These are phyloP conservation scores for Pseudoturritis turrita DNA, from an alignment of 345 rosid species.

Conservation along the genomic window DNA sequence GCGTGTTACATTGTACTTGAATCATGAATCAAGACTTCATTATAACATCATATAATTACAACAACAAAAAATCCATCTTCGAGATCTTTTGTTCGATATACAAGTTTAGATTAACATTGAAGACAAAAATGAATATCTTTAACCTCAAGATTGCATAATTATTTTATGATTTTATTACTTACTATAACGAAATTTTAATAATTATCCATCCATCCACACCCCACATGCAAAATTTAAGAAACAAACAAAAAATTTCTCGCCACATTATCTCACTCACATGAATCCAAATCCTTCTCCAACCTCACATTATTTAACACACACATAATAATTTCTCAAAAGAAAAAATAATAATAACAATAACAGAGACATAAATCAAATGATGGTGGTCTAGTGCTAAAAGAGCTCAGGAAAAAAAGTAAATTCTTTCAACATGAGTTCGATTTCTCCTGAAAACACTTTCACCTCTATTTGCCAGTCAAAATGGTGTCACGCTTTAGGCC, in stretches of 20 bases:
- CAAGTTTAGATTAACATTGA: not conserved
- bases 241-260: conserved; percentile 30
- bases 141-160: not conserved
- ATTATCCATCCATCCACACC: conserved; percentile 24
- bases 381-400: too few relatives aligned
- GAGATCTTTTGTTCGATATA: not conserved
- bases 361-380: not conserved
- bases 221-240: conserved; percentile 29
- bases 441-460: too few relatives aligned
- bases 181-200: not conserved
- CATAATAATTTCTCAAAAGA: not conserved
- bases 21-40: not conserved
- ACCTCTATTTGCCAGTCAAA: too few relatives aligned
- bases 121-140: not conserved
- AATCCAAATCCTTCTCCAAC: conserved; percentile 31
- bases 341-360: too few relatives aligned
- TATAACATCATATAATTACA: not conserved
- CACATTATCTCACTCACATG: conserved; percentile 32
- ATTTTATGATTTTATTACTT: not conserved
- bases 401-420: too few relatives aligned
- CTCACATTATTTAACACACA: conserved; percentile 29
- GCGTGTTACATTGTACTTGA: not conserved
- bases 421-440: too few relatives aligned
- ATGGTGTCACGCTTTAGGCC: too few relatives aligned
- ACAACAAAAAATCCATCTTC: not conserved